Base-by-base conservation (phyloP, 2,329 filamentous ascomycete genomes). In the Cordyceps farinosa region DNA sequence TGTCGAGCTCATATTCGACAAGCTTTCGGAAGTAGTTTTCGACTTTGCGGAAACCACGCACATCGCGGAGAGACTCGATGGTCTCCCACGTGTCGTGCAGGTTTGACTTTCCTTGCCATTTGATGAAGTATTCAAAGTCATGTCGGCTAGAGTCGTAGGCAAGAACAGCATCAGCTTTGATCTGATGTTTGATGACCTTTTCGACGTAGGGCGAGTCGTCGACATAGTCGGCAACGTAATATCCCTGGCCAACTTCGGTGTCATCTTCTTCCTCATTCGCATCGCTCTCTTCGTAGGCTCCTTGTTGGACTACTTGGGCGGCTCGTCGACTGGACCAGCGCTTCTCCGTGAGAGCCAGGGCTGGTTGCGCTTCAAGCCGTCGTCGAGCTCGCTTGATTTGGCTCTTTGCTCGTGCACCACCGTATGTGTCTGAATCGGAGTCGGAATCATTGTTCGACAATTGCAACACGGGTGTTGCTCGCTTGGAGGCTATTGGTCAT, bases 21-120 rank as follows among this genome's bases (percentile, higher is more conserved):
- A 90, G 82, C 74, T 93, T 96, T 70, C 89, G 88, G 76, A 91
- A 93, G 79, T 98, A 99, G 74, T 99, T 99, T 72, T 98, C 95
- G 8, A 99, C 83, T 64, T 93, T 92, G 55, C 93, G 90, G 68
- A 89, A 89, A 65, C 95, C 94, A 66, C 91, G 91, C 72, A 89
- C 90, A n/a, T 87, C 85, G 30, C 86, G 83, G 34, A 97, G 84
- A 27, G 82, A 84, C 62, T 91, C 87, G 64, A 89, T 88, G 0
- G 87, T 88, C 76, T 98, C 93, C 94, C 95, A 99, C 0, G 92
- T 96, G 63, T 96, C 91, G 78, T 99, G 95, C 69, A 96, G 88
- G 74, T 99, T 92, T 11, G 95, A 96, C 76, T 92, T 91, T 68
- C 89, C 91, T 76, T 97, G 91, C 95, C 96, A 99, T 79, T 99